Evolutionary conservation across 1,284 basidiomycete species (phyloP).

Genomic region (Cryptococcus sp.): DNA sequence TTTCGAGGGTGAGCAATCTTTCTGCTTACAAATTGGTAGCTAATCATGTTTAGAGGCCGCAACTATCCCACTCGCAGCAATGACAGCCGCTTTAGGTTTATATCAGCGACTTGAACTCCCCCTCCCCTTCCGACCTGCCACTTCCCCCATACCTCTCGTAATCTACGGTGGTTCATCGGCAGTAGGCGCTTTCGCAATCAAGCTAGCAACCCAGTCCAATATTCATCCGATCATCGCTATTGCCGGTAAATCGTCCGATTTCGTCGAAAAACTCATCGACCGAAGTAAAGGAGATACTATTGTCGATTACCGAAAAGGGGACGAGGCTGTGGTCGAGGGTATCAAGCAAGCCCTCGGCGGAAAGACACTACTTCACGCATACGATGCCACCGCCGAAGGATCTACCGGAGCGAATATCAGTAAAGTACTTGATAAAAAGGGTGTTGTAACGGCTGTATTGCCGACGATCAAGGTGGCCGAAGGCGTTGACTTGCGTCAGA

Average conservation of each 20-base stretch:
- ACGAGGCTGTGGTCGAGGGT: slow-evolving; percentile 6
- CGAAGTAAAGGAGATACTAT: slow-evolving; percentile 10
- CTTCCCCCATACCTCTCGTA: slow-evolving; percentile 8
- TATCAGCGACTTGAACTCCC: slow-evolving; percentile 11
- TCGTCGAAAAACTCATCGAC: slow-evolving; percentile 5
- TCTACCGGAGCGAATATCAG: background rate
- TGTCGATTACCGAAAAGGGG: slow-evolving; percentile 13
- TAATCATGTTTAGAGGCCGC: slow-evolving; percentile 9
- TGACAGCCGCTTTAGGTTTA: slow-evolving; percentile 15
- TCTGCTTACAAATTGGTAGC: background rate
- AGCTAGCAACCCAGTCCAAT: slow-evolving; percentile 15
- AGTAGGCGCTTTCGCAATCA: slow-evolving; percentile 18
- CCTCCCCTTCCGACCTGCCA: slow-evolving; percentile 12
- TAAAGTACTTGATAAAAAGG: background rate
- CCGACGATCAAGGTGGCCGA: background rate
- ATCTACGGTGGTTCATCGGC: slow-evolving; percentile 16
- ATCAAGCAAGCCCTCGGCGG: slow-evolving; percentile 11
- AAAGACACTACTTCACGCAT: background rate
- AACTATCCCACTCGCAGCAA: slow-evolving; percentile 12
- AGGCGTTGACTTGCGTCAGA: background rate
- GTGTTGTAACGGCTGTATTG: background rate
- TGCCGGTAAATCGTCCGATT: slow-evolving; percentile 9
- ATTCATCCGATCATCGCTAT: slow-evolving; percentile 20
- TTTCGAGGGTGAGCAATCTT: background rate
- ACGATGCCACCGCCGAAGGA: background rate